These are phyloP conservation scores for Vaccinium corymbosum DNA, from an alignment of 148 eudicot genomes.

Conservation along the genomic window DNA sequence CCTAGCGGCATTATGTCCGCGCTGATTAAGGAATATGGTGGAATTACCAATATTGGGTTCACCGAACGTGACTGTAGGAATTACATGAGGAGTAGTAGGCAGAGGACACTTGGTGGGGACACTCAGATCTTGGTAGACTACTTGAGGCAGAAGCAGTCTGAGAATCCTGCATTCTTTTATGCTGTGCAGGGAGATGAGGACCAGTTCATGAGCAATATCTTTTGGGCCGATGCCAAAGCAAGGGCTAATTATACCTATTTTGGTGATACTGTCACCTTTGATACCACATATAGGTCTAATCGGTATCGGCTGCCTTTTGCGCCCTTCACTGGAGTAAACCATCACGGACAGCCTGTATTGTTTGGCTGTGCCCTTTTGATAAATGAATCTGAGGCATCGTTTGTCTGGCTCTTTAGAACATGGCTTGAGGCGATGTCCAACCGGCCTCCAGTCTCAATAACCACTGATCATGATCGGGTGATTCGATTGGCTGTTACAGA, in stretches of 20 bases:
- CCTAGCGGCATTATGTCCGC: constrained; percentile 57
- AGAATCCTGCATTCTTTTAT: constrained; percentile 34
- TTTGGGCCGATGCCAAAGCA: constrained; percentile 45
- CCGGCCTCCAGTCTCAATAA: constrained; percentile 40
- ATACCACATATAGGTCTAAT: constrained; percentile 58
- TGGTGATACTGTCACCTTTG: constrained; percentile 55
- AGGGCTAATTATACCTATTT: constrained; percentile 42
- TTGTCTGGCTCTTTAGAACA: constrained; percentile 47
- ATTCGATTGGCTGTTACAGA: constrained; percentile 40
- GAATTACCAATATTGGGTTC: constrained; percentile 57
- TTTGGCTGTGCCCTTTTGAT: constrained; percentile 56
- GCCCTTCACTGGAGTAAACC: constrained; percentile 47
- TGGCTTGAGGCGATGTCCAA: constrained; percentile 50
- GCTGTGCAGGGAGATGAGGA: constrained; percentile 41
- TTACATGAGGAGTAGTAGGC: constrained; percentile 46
- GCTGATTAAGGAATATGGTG: constrained; percentile 52
- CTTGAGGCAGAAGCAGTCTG: constrained; percentile 35
- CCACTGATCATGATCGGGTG: constrained; percentile 50
- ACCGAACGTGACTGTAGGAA: constrained; percentile 64
- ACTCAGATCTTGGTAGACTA: constrained; percentile 42
- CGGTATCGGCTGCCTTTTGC: constrained; percentile 59
- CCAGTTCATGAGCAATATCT: constrained; percentile 39
- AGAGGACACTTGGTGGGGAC: constrained; percentile 44
- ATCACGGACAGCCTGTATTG: constrained; percentile 57
- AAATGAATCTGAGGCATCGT: constrained; percentile 47